Conservation (phyloP, 139 green algal species). For the Volvox africanus region DNA sequence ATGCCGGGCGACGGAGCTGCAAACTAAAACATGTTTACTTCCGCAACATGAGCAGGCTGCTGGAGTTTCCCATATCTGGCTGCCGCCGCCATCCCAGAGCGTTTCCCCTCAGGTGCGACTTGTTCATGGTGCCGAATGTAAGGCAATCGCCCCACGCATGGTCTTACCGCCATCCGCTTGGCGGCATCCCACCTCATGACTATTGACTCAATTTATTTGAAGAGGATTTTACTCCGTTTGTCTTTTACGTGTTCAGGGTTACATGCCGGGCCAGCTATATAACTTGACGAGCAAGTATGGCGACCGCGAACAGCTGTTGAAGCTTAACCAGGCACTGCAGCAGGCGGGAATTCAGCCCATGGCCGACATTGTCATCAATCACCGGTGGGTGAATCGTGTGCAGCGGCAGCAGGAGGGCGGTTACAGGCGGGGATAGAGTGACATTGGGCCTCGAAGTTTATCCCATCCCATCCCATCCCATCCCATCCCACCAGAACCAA, state of each 20-base stretch:
- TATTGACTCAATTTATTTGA: no score
- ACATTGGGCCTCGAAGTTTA: no score
- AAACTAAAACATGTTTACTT: background rate
- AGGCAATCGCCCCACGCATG: no score
- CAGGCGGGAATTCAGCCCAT: conserved; percentile 73
- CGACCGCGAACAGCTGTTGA: conserved; percentile 77
- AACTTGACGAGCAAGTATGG: conserved; percentile 85
- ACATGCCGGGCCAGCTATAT: conserved; percentile 80
- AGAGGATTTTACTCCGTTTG: no score
- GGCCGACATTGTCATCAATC: conserved; percentile 71
- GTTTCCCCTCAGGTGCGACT: conserved; percentile 73
- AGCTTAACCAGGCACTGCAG: conserved; percentile 67
- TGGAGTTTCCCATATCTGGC: conserved; percentile 87
- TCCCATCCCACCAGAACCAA: no score
- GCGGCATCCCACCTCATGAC: no score
- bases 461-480: no score
- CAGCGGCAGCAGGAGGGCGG: background rate
- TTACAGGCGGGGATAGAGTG: no score
- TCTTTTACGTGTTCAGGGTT: background rate
- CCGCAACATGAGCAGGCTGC: background rate
- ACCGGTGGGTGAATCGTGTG: conserved; percentile 12
- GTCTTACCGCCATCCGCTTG: no score
- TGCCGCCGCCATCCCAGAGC: conserved; percentile 85
- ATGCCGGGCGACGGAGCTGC: no score
- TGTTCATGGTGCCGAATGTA: no score